Base-by-base conservation (phyloP, 441 rosid species). In the Viola pubescens region DNA sequence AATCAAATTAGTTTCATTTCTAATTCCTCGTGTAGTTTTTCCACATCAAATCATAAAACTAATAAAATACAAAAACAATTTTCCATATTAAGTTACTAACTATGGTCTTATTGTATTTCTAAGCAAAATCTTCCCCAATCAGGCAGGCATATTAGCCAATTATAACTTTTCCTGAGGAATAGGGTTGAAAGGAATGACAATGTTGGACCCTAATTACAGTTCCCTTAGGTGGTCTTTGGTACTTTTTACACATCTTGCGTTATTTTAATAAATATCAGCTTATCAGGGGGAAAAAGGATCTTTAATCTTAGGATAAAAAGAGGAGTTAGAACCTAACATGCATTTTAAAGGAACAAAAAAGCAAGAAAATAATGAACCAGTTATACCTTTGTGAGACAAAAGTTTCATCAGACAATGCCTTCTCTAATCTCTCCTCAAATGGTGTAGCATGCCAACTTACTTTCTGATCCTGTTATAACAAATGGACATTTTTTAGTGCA, bases 391-490 rank as follows among this genome's bases (percentile, higher is more conserved):
- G 82, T 42, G 89, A 66, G 63, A 79, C 44, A 16, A 59, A 55
- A 76, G 70, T 83, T 72, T 86, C 89, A 46, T 86, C 88, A 2
- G 91, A 88, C 59, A 94, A 70, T 7, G 96, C 99, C 81, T 94
- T 94, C 70, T 94, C 99, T 62, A 94, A 61, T 70, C 99, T 94
- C 77, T 86, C 97, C 60, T 90, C 97, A 43, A 94, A 94, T 45
- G 97, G 99, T 13, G 99, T 90, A 9, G 99, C 99, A 67, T 94
- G 99, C 96, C 96, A 94, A 54, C 86, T 86, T 14, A 94, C 99
- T 74, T 86, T 90, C 70, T 94, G 97, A 70, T 94, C 97, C 99
- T 94, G 81, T 26, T 26, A 69, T 62, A 72, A 54, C 49, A 61
- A 41, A 69, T 49, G 44, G 48, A 39, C 60, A 12, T 51, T 6